Evolutionary conservation across 1,284 basidiomycete genomes (phyloP).

Genomic region (Cutaneotrichosporon spelunceum): DNA sequence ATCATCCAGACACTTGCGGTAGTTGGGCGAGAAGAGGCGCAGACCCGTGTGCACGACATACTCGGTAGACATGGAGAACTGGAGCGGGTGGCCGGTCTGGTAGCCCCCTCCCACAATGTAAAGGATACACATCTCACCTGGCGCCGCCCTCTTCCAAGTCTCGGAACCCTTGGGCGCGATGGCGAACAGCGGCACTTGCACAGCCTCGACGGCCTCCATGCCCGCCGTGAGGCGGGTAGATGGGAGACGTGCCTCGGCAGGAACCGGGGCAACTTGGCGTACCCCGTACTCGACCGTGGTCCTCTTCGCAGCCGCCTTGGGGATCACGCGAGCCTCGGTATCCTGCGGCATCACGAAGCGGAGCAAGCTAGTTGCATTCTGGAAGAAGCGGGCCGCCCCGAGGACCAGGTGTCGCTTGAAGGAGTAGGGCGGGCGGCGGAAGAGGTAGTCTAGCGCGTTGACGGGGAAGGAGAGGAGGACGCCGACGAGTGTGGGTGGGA

Average conservation of each 20-base stretch:
- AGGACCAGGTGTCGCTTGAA: conserved; percentile 12
- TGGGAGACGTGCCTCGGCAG: conserved; percentile 5
- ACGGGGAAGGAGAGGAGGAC: conserved; percentile 6
- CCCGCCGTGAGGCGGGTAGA: background rate
- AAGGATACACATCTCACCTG: conserved; percentile 17
- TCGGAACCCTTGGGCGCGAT: conserved; percentile 18
- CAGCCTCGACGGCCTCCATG: conserved; percentile 12
- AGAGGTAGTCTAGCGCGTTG: conserved; percentile 11
- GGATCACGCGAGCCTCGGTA: conserved; percentile 5
- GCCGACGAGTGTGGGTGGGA: conserved; percentile 11
- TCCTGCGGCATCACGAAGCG: conserved; percentile 12
- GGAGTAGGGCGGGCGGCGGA: conserved; percentile 10
- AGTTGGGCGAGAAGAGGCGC: conserved; percentile 14
- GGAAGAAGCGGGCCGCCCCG: conserved; percentile 6
- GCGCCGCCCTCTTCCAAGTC: conserved; percentile 14
- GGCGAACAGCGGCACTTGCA: conserved; percentile 10
- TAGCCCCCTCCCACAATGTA: conserved; percentile 23
- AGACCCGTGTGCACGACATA: background rate
- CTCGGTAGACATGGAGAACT: background rate
- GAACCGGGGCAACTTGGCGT: conserved; percentile 9
- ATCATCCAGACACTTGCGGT: conserved; percentile 20
- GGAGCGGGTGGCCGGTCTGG: conserved; percentile 5
- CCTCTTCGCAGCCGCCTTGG: background rate
- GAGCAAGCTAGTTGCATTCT: background rate
- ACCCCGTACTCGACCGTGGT: conserved; percentile 13